Conservation (phyloP, 2,329 filamentous ascomycete species). For the Ceratocystis lukuohia region DNA sequence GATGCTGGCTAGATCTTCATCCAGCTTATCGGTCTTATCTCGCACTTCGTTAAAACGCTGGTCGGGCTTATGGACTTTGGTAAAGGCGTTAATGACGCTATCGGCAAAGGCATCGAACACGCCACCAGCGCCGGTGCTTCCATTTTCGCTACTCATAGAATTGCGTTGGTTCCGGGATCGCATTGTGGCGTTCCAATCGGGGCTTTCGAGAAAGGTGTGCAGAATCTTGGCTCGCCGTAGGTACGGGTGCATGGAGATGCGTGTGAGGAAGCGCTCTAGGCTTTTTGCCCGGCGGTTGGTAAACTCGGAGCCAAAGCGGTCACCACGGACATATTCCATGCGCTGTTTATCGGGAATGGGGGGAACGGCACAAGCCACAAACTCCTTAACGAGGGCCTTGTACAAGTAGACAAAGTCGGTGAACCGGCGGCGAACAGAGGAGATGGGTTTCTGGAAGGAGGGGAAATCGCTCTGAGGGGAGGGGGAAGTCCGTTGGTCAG, state of each 20-base stretch:
- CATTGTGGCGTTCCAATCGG: slow-evolving; percentile 97
- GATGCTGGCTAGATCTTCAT: slow-evolving; percentile 82
- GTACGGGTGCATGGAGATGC: slow-evolving; percentile 76
- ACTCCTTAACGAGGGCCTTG: slow-evolving; percentile 77
- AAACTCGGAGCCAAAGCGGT: slow-evolving; percentile 89
- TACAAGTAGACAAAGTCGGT: slow-evolving; percentile 97
- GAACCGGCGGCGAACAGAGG: slow-evolving; percentile 75
- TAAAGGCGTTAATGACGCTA: slow-evolving; percentile 93
- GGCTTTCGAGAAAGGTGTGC: slow-evolving; percentile 79
- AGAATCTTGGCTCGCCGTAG: slow-evolving; percentile 72
- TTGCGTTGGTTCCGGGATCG: slow-evolving; percentile 56
- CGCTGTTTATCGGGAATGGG: slow-evolving; percentile 96
- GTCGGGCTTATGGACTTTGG: slow-evolving; percentile 90
- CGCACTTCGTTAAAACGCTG: slow-evolving; percentile 87
- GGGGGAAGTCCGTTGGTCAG: slow-evolving; percentile 11
- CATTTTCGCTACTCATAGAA: slow-evolving; percentile 36
- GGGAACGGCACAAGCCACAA: slow-evolving; percentile 81
- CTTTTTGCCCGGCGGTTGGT: slow-evolving; percentile 79
- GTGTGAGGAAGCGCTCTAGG: slow-evolving; percentile 77
- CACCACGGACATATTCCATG: slow-evolving; percentile 95
- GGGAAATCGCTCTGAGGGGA: slow-evolving; percentile 69
- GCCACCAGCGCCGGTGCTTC: slow-evolving; percentile 35
- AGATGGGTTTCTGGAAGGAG: slow-evolving; percentile 72
- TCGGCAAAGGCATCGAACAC: slow-evolving; percentile 94
- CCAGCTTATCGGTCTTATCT: slow-evolving; percentile 84